Evolutionary conservation across 768 basidiomycete species (phyloP), one percentile per base, ranked within the genome.

Genomic region (Crepidotus variabilis): DNA sequence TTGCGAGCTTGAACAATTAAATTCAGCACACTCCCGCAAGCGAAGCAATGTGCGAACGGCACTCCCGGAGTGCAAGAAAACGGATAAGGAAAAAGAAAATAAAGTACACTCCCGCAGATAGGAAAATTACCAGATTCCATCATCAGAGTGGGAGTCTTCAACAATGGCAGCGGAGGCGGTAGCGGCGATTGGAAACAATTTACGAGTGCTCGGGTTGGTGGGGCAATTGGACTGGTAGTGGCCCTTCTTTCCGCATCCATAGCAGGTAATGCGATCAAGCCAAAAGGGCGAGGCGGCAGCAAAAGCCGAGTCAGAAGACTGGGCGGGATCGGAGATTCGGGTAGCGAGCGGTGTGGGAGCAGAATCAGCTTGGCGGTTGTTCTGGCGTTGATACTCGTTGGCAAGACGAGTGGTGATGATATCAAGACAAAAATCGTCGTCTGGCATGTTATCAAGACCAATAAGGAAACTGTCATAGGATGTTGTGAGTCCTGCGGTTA

Each of bases 401-500:
- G 11, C 43, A 10, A n/a, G 43, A 11, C 43, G 16, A 10, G 21
- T n/a, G 43, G 10, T 46, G 10, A 46, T 6, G n/a, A 4, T n/a
- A 11, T 3, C 3, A 10, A 63, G 57, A 13, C 63, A 65, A 1
- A 65, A 36, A 47, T 74, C 70, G 57, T 74, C 67, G 22, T 61
- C 58, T 34, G 71, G 65, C 46, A 72, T 60, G 46, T 73, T 52
- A 8, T 28, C 28, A 8, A 28, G 28, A 8, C 4, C 8, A 28
- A 28, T 8, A 8, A 28, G 28, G 28, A n/a, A 61, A n/a, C 4
- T 3, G 4, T 61, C 60, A 56, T 69, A 72, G 10, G 68, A 45
- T 7, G 50, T 10, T 8, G 61, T 61, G 18, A 71, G 62, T 3
- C 69, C 69, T 51, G 65, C 62, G 6, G 65, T 71, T 54, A 69